phyloP scores from a whole-genome alignment of 1,284 basidiomycete genomes.

The Coniferiporia weirii region DNA sequence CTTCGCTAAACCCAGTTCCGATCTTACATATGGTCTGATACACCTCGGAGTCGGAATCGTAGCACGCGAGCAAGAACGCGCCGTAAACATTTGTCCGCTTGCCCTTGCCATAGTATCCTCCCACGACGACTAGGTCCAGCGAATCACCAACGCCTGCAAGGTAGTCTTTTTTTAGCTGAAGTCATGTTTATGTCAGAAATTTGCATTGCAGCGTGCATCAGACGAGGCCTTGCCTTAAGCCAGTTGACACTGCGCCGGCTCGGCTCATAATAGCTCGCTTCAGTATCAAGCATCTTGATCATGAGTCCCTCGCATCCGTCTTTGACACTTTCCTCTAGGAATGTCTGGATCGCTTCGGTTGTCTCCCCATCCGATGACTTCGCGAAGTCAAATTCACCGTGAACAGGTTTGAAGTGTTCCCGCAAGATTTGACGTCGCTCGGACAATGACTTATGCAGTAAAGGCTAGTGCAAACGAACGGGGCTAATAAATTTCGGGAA shows the following conservation, averaged over 20 bases:
- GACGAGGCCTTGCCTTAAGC: constrained; percentile 71
- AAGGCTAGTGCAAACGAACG: constrained; percentile 39
- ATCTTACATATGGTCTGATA: constrained; percentile 99
- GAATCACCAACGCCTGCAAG: constrained; percentile 97
- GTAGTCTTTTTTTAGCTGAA: constrained; percentile 94
- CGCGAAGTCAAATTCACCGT: constrained; percentile 91
- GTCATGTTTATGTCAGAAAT: neutral
- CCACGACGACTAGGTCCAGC: constrained; percentile 94
- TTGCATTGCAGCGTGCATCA: neutral
- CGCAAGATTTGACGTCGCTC: constrained; percentile 76
- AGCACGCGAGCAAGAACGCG: constrained; percentile 92
- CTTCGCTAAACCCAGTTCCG: constrained; percentile 97
- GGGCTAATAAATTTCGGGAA: neutral
- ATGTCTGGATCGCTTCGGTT: constrained; percentile 90
- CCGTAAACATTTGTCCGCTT: constrained; percentile 97
- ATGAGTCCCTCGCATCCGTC: constrained; percentile 98
- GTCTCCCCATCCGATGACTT: constrained; percentile 86
- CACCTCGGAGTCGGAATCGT: constrained; percentile 85
- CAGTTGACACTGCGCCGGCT: constrained; percentile 94
- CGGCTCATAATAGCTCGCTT: constrained; percentile 92
- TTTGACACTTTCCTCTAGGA: constrained; percentile 95
- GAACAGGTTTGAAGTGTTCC: constrained; percentile 78
- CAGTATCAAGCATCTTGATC: constrained; percentile 97
- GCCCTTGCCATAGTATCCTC: constrained; percentile 95
- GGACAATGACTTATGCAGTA: constrained; percentile 60